A percentile compares a stretch with the other conserved stretches of the same genome.
phyloP scores from a whole-genome alignment of 139 green algal species.

The Medakamo hakoo region DNA sequence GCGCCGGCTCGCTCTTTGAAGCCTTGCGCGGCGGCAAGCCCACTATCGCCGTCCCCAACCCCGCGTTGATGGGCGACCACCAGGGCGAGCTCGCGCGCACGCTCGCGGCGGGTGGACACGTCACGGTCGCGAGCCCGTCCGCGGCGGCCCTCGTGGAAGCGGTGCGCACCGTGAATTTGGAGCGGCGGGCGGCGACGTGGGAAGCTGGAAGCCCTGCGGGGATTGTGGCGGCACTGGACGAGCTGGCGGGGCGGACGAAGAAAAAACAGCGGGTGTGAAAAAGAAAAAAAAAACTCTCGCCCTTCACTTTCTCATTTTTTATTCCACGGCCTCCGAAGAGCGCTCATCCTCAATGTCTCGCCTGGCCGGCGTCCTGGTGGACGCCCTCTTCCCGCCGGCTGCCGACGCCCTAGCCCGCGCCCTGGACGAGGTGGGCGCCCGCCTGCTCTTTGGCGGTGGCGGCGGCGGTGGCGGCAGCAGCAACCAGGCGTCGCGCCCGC shows the following conservation, averaged over 20 bases:
- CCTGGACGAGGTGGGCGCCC: not conserved
- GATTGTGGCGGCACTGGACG: conserved; percentile 29
- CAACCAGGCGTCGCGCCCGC: too few relatives aligned
- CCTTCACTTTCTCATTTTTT: too few relatives aligned
- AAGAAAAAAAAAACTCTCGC: too few relatives aligned
- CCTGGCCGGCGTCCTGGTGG: not conserved
- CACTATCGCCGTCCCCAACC: conserved; percentile 66
- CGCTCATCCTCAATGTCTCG: too few relatives aligned
- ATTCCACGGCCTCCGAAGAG: too few relatives aligned
- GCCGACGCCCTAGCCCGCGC: not conserved
- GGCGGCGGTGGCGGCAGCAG: too few relatives aligned
- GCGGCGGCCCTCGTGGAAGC: conserved; percentile 29
- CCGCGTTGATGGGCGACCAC: conserved; percentile 73
- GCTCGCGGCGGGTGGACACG: conserved; percentile 27
- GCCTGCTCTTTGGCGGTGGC: not conserved
- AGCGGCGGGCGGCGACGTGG: conserved; percentile 12
- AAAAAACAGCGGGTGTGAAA: not conserved
- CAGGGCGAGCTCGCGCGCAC: conserved; percentile 52
- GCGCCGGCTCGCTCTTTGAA: conserved; percentile 71
- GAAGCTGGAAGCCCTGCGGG: conserved; percentile 23
- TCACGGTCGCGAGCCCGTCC: conserved; percentile 27
- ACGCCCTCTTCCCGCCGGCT: not conserved
- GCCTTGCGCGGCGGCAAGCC: conserved; percentile 31
- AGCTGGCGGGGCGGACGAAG: conserved; percentile 8
- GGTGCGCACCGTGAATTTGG: too few relatives aligned